These are phyloP conservation scores for Gentiana straminea DNA, from an alignment of 257 asterid genomes.

Conservation along the genomic window DNA sequence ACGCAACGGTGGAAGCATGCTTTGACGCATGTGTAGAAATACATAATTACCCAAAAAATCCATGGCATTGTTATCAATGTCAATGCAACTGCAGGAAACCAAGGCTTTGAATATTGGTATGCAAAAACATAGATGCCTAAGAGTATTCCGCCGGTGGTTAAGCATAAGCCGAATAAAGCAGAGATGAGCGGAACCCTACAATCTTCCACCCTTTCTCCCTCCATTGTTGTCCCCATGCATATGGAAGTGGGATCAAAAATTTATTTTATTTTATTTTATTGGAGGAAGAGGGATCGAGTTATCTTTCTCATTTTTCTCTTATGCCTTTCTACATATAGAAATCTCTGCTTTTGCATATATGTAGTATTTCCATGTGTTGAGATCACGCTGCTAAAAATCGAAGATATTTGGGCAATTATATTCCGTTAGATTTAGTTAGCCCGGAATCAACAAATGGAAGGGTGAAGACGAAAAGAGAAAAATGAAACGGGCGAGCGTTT, in stretches of 20 bases:
- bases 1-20: constrained; percentile 13
- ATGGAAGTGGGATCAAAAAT: background rate
- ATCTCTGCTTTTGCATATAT: background rate
- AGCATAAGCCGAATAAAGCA: constrained; percentile 46
- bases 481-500: no score
- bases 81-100: constrained; percentile 56
- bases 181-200: constrained; percentile 45
- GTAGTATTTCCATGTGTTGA: no score
- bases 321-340: background rate
- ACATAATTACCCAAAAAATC: constrained; percentile 66
- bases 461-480: no score
- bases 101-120: constrained; percentile 35
- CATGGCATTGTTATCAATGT: constrained; percentile 57
- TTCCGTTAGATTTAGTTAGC: no score
- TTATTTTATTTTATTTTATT: background rate
- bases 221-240: constrained; percentile 1
- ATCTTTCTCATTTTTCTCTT: background rate
- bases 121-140: constrained; percentile 40
- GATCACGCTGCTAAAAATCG: no score
- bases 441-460: no score
- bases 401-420: no score
- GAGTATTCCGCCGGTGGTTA: constrained; percentile 48
- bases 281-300: no score
- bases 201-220: constrained; percentile 41
- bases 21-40: constrained; percentile 41